These are phyloP conservation scores for Escallonia herrerae DNA, from an alignment of 129 eudicot species.

Conservation along the genomic window DNA sequence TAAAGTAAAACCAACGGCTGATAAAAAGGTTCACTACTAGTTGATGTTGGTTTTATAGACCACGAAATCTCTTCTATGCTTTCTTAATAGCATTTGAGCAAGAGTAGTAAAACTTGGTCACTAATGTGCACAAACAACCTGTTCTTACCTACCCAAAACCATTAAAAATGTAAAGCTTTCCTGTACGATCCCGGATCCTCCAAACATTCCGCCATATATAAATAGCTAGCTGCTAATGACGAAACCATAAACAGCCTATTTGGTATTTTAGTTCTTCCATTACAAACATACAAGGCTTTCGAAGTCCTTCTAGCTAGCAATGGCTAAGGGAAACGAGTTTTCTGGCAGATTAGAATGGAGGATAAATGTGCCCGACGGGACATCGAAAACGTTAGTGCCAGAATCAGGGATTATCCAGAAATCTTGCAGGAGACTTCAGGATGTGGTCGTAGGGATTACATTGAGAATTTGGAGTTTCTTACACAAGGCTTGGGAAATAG, in stretches of 20 bases:
- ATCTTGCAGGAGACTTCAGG: constrained; percentile 13
- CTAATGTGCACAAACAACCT: constrained; percentile 4
- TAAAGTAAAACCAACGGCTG: neutral
- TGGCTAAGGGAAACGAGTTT: constrained; percentile 27
- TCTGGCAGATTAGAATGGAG: constrained; percentile 56
- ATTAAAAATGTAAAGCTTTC: neutral
- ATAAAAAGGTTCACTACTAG: neutral
- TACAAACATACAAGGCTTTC: neutral
- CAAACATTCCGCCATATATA: constrained; percentile 5
- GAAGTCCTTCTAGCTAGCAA: neutral
- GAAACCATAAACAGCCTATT: constrained; percentile 5
- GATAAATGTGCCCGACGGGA: constrained; percentile 31
- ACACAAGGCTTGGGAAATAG: constrained; percentile 46
- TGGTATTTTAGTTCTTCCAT: constrained; percentile 1
- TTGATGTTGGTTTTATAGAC: constrained; percentile 4
- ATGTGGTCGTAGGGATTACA: constrained; percentile 14
- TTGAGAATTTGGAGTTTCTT: constrained; percentile 35
- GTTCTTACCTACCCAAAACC: constrained; percentile 16
- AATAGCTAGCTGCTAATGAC: neutral
- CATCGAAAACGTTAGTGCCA: constrained; percentile 24
- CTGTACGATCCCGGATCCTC: neutral
- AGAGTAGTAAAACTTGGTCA: neutral
- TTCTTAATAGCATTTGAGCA: constrained; percentile 1
- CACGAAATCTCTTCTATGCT: neutral
- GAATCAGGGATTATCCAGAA: constrained; percentile 15